These are phyloP conservation scores for Pyricularia sp. DNA, from an alignment of 2,329 filamentous ascomycete genomes.

Conservation along the genomic window DNA sequence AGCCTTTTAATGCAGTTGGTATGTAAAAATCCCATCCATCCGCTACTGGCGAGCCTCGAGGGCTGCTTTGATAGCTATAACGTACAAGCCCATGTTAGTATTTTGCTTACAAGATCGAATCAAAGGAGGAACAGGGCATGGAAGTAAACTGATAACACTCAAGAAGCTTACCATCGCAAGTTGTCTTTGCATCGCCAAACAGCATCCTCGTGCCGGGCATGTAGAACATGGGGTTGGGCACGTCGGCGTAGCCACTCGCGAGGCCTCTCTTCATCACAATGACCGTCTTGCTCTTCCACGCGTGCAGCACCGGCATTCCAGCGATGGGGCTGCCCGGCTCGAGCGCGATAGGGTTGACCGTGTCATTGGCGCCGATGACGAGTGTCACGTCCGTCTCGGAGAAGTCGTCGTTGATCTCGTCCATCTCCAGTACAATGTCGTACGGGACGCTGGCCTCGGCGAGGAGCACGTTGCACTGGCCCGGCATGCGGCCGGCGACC, in stretches of 20 bases:
- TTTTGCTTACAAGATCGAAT: neutral
- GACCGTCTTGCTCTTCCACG: slow-evolving; percentile 90
- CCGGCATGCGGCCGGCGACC: slow-evolving; percentile 85
- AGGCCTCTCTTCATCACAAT: slow-evolving; percentile 90
- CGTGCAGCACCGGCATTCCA: slow-evolving; percentile 86
- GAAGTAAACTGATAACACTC: neutral
- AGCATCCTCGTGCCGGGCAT: slow-evolving; percentile 87
- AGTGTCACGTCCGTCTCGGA: slow-evolving; percentile 75
- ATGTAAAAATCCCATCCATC: slow-evolving; percentile 2
- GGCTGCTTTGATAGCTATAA: slow-evolving; percentile 20
- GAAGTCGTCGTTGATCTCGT: slow-evolving; percentile 93
- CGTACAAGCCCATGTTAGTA: neutral
- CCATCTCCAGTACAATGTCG: slow-evolving; percentile 90
- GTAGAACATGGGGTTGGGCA: slow-evolving; percentile 10
- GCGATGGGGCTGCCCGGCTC: slow-evolving; percentile 78
- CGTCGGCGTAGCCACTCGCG: slow-evolving; percentile 74
- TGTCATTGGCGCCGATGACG: slow-evolving; percentile 88
- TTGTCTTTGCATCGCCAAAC: slow-evolving; percentile 80
- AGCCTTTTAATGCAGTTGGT: neutral
- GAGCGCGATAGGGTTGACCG: slow-evolving; percentile 81
- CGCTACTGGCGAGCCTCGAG: slow-evolving; percentile 18
- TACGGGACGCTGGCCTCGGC: slow-evolving; percentile 85
- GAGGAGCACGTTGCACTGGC: slow-evolving; percentile 84
- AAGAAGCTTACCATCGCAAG: slow-evolving; percentile 60
- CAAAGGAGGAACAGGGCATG: neutral